A percentile compares a stretch with the other conserved stretches of the same genome.
Evolutionary conservation across 2,329 filamentous ascomycete genomes (phyloP).

Genomic region (Colletotrichum limetticola): DNA sequence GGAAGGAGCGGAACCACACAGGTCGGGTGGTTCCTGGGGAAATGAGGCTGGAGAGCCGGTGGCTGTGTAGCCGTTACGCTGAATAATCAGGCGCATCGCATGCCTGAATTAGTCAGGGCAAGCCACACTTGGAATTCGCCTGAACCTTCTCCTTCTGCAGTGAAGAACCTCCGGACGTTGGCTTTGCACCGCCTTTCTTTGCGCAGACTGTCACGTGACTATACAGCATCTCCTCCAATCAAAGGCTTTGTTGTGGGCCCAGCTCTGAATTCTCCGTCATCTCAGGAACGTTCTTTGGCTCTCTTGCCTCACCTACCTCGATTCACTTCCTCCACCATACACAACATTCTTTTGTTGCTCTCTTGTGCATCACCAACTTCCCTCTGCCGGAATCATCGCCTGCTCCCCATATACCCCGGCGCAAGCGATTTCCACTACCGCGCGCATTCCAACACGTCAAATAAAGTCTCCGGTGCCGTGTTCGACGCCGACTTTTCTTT

Average conservation of each 20-base stretch:
- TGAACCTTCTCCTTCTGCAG: constrained; percentile 5
- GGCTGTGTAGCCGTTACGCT: background rate
- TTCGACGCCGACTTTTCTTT: constrained; percentile 2
- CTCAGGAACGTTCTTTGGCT: constrained; percentile 18
- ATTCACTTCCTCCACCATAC: constrained; percentile 20
- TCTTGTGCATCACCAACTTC: constrained; percentile 7
- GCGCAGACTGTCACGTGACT: background rate
- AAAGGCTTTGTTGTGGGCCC: constrained; percentile 1
- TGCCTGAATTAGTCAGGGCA: constrained; percentile 3
- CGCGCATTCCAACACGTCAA: background rate
- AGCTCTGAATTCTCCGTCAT: constrained; percentile 15
- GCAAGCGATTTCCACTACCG: background rate
- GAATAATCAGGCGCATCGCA: constrained; percentile 2
- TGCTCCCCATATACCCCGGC: constrained; percentile 24
- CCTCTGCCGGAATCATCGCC: background rate
- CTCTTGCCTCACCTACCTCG: background rate
- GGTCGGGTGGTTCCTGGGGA: background rate
- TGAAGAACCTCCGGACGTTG: background rate
- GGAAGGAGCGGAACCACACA: background rate
- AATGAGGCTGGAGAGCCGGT: background rate
- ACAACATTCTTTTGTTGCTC: constrained; percentile 27
- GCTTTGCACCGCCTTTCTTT: background rate
- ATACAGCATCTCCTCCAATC: background rate
- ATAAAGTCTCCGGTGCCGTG: constrained; percentile 1
- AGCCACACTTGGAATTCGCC: constrained; percentile 9